Evolutionary conservation across 2,329 filamentous ascomycete genomes (phyloP), one percentile per base, ranked within the genome.

Genomic region (Ophidiomyces ophidiicola): DNA sequence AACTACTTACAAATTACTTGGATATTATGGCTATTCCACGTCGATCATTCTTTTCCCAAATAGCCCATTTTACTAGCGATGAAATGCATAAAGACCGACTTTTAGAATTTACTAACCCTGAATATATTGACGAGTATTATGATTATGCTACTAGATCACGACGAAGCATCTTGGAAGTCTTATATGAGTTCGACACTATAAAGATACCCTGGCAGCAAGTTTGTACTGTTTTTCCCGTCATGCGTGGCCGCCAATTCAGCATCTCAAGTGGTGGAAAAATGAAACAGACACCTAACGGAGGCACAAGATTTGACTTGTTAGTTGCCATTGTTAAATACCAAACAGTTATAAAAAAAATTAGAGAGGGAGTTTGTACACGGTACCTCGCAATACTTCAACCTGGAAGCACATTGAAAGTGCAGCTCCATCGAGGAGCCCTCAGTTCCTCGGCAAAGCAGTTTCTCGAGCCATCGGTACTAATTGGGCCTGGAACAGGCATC

Each of bases 61-160:
- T 94, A 40, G 74, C 80, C 0, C 76, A 85, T 55, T 86, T 86
- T 52, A 82, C 85, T 1, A 61, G 66, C 0, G 74, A 92, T 50
- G 57, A 66, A 2, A 76, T 77, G 51, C 88, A 98, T 52, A 77
- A 76, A 50, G 81, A 90, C 45, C 76, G 88, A 1, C 72, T 98
- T 0, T 60, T 80, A 6, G 90, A 98, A 54, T 90, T 98, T 51
- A 78, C 78, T 1, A 74, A 81, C 50, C 76, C 84, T 0, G 72
- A 81, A 32, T 83, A 80, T 50, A 75, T 88, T 4, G 86, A 96
- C 50, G 90, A 98, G 50, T 79, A 94, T 41, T 96, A 84, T 63
- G 88, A 98, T 61, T 98, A 98, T 56, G 90, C 90, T 1, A 87
- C 87, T 0, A 78, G 90, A 6, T 83, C 88, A 0, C 79, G 86